Evolutionary conservation across 1,284 basidiomycete species (phyloP), one percentile per base, ranked within the genome.

Genomic region (Takashimella koratensis): DNA sequence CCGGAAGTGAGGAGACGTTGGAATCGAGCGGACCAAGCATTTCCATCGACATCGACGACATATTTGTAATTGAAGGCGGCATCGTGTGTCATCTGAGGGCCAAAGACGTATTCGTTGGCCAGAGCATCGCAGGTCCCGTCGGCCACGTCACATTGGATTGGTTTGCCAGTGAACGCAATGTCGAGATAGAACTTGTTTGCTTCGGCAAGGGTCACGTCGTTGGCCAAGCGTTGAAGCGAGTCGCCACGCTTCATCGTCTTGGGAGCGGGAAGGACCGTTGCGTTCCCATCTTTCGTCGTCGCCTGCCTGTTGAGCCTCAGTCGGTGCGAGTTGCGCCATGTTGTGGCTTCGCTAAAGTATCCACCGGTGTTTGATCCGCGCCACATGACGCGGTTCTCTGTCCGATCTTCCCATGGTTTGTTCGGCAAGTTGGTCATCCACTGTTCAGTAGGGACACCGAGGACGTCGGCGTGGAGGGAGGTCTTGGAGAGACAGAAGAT

Each of bases 141-240:
- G 19, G 57, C 58, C 5, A 48, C 50, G 16, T 66, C 47, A 36
- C 30, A 36, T 36, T 36, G 71, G 21, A 73, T 65, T 3, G 71
- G 66, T 16, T 46, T 26, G 43, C 66, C 68, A 11, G 68, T 65
- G 26, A 75, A 74, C 2, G 59, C 67, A 12, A 75, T 49, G 59
- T 76, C 90, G 59, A 83, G 84, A 62, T 95, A 79, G 61, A 86
- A 80, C 52, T 86, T 83, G 76, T 94, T 88, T 57, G 95, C 80
- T 63, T 85, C 82, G 42, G 87, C 86, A 72, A 93, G 85, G 71
- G 92, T 88, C 45, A 93, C 78, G 41, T 87, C 85, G 21, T 84
- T 84, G 25, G 94, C 77, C 66, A 92, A 86, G 30, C 80, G 78
- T 66, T 82, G 81, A 52, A 95, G 79, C 40, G 54, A 8, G 8